These are phyloP conservation scores for Aspergillus candidus DNA, from an alignment of 2,329 filamentous ascomycete species.

Conservation along the genomic window DNA sequence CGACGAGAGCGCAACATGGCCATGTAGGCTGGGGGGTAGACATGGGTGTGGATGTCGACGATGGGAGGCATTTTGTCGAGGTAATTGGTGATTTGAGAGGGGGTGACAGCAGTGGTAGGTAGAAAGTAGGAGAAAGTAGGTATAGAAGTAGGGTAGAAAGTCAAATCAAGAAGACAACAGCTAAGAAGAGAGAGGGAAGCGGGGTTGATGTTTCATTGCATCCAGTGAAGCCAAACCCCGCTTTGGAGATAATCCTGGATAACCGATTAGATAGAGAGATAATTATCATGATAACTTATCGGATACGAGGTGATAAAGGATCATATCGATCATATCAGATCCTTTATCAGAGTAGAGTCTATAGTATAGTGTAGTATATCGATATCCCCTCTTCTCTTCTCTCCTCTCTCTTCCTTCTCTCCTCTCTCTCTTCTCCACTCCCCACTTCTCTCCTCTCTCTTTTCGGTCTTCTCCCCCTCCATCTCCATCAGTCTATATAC, in stretches of 20 bases:
- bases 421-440: not conserved
- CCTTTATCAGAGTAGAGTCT: not conserved
- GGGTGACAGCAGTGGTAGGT: too few relatives aligned
- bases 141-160: too few relatives aligned
- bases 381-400: not conserved
- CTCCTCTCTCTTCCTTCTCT: not conserved
- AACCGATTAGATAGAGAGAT: not conserved
- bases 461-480: not conserved
- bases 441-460: not conserved
- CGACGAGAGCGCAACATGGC: conserved; percentile 50
- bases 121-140: too few relatives aligned
- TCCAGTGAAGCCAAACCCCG: too few relatives aligned
- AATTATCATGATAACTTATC: not conserved
- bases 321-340: conserved; percentile 2
- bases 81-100: not conserved
- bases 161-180: conserved; percentile 4
- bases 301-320: not conserved
- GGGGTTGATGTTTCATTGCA: conserved; percentile 1
- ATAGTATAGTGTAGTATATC: too few relatives aligned
- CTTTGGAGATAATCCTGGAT: conserved; percentile 1
- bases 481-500: not conserved
- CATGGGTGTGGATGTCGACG: conserved; percentile 58
- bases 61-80: conserved; percentile 31
- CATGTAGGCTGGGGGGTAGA: conserved; percentile 57
- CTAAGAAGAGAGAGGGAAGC: conserved; percentile 2